A percentile compares a stretch with the other conserved stretches of the same genome.
phyloP scores from a whole-genome alignment of 805 yeast genomes.

The Sugiyamaella smithiae region DNA sequence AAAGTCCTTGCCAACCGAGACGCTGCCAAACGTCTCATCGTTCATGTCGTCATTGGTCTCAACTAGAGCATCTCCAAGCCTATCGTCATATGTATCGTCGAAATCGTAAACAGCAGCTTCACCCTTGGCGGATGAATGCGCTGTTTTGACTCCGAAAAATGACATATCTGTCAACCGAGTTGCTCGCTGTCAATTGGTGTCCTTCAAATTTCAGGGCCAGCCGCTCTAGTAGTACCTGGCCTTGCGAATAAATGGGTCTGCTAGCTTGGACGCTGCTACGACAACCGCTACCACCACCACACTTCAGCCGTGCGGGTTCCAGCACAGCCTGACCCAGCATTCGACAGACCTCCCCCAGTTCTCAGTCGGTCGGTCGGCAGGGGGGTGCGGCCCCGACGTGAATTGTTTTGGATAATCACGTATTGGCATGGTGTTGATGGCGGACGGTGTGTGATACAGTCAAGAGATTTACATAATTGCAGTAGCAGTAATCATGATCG shows the following conservation, averaged over 20 bases:
- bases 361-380: too few relatives aligned
- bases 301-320: too few relatives aligned
- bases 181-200: background rate
- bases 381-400: too few relatives aligned
- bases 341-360: too few relatives aligned
- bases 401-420: too few relatives aligned
- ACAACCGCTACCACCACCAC: too few relatives aligned
- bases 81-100: constrained; percentile 80
- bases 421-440: too few relatives aligned
- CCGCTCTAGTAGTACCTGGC: background rate
- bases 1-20: constrained; percentile 57
- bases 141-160: constrained; percentile 59
- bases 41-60: constrained; percentile 78
- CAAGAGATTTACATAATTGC: too few relatives aligned
- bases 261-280: too few relatives aligned
- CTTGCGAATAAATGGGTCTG: constrained; percentile 6
- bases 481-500: too few relatives aligned
- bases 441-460: too few relatives aligned
- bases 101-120: constrained; percentile 52
- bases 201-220: constrained; percentile 4
- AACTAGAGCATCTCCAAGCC: constrained; percentile 60
- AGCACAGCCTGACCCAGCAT: too few relatives aligned
- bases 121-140: constrained; percentile 30
- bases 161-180: constrained; percentile 45
- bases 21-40: constrained; percentile 73